Conservation (phyloP, 768 basidiomycete genomes). For the Astraeus odoratus region DNA sequence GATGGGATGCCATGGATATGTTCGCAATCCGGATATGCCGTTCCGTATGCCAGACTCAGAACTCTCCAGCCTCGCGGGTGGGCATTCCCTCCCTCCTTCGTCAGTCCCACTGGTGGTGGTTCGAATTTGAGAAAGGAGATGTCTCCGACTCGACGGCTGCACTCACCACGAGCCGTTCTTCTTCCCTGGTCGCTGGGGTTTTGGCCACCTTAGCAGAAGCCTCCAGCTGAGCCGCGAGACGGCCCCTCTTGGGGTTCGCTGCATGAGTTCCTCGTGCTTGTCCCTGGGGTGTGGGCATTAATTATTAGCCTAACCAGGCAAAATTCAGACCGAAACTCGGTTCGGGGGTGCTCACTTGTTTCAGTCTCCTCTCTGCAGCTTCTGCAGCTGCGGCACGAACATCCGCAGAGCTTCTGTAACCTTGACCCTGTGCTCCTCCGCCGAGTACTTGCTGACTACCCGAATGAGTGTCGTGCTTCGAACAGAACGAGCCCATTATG, state of each 20-base stretch:
- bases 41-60: constrained; percentile 20
- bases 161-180: constrained; percentile 41
- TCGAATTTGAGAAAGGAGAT: constrained; percentile 21
- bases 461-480: constrained; percentile 38
- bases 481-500: constrained; percentile 53
- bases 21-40: constrained; percentile 11
- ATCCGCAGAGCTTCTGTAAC: constrained; percentile 29
- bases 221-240: constrained; percentile 37
- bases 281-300: constrained; percentile 26
- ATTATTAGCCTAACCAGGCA: too few relatives aligned
- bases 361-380: constrained; percentile 54
- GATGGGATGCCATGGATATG: constrained; percentile 28
- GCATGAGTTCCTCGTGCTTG: constrained; percentile 37
- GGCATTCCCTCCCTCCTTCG: constrained; percentile 16
- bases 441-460: constrained; percentile 45
- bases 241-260: constrained; percentile 41
- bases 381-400: constrained; percentile 51
- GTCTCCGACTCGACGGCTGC: neutral
- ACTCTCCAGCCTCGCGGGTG: too few relatives aligned
- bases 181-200: constrained; percentile 33
- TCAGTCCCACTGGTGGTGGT: constrained; percentile 41
- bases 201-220: constrained; percentile 30
- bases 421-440: constrained; percentile 22
- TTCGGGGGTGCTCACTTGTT: constrained; percentile 39
- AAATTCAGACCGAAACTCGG: constrained; percentile 6